Percentiles rank a stretch among this genome's conserved stretches.
Evolutionary conservation across 148 eudicot species (phyloP).

Genomic region (Silene conica): DNA sequence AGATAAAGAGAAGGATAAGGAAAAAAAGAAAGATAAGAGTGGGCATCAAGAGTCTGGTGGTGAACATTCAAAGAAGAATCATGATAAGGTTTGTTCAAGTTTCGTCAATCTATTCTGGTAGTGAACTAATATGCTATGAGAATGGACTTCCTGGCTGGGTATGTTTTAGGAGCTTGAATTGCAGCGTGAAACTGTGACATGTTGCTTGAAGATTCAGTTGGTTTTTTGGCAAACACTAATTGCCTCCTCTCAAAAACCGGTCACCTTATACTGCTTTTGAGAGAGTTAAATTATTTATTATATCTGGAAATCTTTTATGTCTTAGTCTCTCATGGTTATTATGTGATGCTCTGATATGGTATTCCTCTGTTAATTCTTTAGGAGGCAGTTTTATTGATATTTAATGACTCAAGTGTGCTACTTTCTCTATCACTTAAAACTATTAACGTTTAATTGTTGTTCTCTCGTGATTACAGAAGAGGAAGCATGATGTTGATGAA

Average conservation of each 20-base stretch:
- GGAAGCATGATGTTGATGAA: conserved; percentile 89
- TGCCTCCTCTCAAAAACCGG: background rate
- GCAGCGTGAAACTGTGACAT: conserved; percentile 6
- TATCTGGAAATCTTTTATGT: background rate
- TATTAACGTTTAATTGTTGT: conserved; percentile 12
- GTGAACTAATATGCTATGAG: background rate
- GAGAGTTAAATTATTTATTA: background rate
- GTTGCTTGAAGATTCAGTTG: background rate
- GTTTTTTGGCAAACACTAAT: background rate
- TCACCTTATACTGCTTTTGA: background rate
- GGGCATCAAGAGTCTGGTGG: conserved; percentile 69
- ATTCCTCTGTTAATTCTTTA: background rate
- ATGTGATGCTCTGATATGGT: background rate
- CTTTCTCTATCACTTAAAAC: background rate
- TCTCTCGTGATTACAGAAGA: conserved; percentile 52
- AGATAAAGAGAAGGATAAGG: conserved; percentile 87
- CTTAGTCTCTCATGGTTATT: background rate
- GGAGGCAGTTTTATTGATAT: background rate
- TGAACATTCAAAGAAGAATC: conserved; percentile 71
- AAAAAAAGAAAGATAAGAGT: conserved; percentile 76
- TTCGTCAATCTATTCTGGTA: conserved; percentile 2
- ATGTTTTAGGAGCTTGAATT: background rate
- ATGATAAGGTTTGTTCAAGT: conserved; percentile 66
- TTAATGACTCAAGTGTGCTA: background rate
- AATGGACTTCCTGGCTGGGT: background rate